phyloP scores from a whole-genome alignment of 1,284 basidiomycete species.

The Apiotrichum gracile region DNA sequence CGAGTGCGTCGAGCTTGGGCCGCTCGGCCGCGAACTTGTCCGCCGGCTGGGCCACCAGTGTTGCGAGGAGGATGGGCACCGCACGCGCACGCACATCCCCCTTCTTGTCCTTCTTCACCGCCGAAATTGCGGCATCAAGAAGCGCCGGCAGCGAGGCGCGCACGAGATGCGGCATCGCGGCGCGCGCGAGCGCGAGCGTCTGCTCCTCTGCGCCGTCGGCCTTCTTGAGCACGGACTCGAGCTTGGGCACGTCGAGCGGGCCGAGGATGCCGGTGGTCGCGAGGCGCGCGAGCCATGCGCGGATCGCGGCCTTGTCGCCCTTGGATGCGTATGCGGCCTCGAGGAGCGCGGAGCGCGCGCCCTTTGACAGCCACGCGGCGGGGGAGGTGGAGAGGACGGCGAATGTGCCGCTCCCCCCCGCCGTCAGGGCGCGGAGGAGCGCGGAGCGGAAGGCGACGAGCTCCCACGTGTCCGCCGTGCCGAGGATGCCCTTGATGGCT shows the following conservation, averaged over 20 bases:
- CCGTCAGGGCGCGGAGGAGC: slow-evolving; percentile 9
- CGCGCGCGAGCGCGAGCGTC: slow-evolving; percentile 3
- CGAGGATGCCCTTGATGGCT: slow-evolving; percentile 5
- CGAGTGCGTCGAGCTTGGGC: slow-evolving; percentile 4
- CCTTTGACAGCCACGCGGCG: slow-evolving; percentile 11
- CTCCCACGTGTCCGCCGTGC: slow-evolving; percentile 16
- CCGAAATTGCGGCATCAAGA: not conserved
- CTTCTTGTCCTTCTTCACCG: slow-evolving; percentile 1
- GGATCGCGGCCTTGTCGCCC: slow-evolving; percentile 3
- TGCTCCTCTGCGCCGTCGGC: not conserved
- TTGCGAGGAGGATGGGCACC: not conserved
- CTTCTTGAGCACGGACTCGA: slow-evolving; percentile 9
- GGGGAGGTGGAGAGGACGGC: slow-evolving; percentile 12
- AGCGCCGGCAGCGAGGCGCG: not conserved
- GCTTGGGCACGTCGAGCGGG: slow-evolving; percentile 8
- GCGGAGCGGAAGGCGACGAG: slow-evolving; percentile 9
- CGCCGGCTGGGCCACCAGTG: not conserved
- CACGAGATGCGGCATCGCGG: slow-evolving; percentile 1
- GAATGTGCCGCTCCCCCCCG: slow-evolving; percentile 4
- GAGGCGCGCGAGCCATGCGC: slow-evolving; percentile 17
- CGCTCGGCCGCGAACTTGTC: not conserved
- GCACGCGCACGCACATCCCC: slow-evolving; percentile 6
- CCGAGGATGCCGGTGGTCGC: slow-evolving; percentile 13
- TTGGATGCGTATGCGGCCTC: slow-evolving; percentile 14
- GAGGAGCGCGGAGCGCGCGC: slow-evolving; percentile 11